phyloP scores from a whole-genome alignment of 768 basidiomycete species.

The Podaxis rugospora region DNA sequence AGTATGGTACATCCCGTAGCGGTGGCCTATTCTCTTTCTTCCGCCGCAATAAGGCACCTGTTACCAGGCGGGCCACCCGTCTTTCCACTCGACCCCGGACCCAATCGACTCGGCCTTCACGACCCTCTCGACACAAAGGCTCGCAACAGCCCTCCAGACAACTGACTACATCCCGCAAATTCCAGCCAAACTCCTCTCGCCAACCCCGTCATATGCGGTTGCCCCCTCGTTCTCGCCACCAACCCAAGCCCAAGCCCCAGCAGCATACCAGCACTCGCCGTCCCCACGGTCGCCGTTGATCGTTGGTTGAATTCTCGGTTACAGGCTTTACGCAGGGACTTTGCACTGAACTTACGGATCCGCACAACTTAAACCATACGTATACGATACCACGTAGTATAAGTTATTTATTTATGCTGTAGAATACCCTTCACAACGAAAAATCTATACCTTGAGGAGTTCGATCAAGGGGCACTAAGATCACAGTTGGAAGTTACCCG shows the following conservation, averaged over 20 bases:
- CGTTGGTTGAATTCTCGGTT: neutral
- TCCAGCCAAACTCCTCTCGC: neutral
- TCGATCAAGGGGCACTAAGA: neutral
- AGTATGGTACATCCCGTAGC: constrained; percentile 16
- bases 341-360: neutral
- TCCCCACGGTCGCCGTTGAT: neutral
- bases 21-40: constrained; percentile 22
- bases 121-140: neutral
- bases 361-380: neutral
- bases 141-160: neutral
- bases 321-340: neutral
- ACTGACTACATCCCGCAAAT: neutral
- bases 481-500: neutral
- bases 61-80: neutral
- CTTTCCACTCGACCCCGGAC: neutral
- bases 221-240: neutral
- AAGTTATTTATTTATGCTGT: neutral
- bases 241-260: neutral
- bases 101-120: neutral
- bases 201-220: neutral
- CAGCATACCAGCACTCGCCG: constrained; percentile 1
- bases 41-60: constrained; percentile 5
- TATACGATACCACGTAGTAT: neutral
- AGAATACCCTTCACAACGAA: neutral
- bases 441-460: neutral